A percentile compares a stretch with the other conserved stretches of the same genome.
Evolutionary conservation across 2,329 filamentous ascomycete genomes (phyloP).

Genomic region (Clarireedia sp.): DNA sequence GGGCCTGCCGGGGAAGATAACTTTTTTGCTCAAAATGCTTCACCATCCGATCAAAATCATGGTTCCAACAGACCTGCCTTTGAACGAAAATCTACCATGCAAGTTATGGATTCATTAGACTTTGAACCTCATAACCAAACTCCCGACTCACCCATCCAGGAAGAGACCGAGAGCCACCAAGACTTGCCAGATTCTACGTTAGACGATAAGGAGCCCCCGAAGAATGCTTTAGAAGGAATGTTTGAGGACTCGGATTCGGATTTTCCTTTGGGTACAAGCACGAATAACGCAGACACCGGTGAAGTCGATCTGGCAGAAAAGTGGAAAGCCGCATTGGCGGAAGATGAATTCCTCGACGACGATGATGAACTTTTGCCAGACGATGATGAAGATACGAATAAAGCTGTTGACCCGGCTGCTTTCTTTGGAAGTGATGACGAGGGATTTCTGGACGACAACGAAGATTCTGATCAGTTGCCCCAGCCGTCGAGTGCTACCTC

Average conservation of each 20-base stretch:
- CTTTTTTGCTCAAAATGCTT: constrained; percentile 46
- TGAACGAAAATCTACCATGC: constrained; percentile 62
- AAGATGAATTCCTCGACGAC: constrained; percentile 53
- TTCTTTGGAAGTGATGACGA: constrained; percentile 80
- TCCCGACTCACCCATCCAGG: constrained; percentile 7
- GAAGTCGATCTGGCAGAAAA: constrained; percentile 57
- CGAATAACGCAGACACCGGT: constrained; percentile 18
- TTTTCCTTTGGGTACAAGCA: constrained; percentile 16
- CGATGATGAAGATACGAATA: constrained; percentile 38
- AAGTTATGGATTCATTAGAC: constrained; percentile 50
- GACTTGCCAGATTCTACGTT: neutral
- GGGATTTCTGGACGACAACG: constrained; percentile 63
- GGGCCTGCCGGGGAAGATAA: constrained; percentile 36
- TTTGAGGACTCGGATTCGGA: constrained; percentile 23
- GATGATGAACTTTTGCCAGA: constrained; percentile 54
- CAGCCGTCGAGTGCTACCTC: constrained; percentile 20
- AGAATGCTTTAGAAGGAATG: constrained; percentile 21
- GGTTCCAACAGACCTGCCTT: constrained; percentile 30
- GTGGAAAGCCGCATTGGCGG: constrained; percentile 75
- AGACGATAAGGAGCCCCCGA: constrained; percentile 1
- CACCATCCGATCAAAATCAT: constrained; percentile 22
- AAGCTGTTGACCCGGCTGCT: constrained; percentile 51
- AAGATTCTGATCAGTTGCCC: constrained; percentile 19
- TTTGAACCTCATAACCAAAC: constrained; percentile 24
- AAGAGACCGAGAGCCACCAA: constrained; percentile 13